Evolutionary conservation across 106 monocot species (phyloP).

Genomic region (Amphibolis antarctica): DNA sequence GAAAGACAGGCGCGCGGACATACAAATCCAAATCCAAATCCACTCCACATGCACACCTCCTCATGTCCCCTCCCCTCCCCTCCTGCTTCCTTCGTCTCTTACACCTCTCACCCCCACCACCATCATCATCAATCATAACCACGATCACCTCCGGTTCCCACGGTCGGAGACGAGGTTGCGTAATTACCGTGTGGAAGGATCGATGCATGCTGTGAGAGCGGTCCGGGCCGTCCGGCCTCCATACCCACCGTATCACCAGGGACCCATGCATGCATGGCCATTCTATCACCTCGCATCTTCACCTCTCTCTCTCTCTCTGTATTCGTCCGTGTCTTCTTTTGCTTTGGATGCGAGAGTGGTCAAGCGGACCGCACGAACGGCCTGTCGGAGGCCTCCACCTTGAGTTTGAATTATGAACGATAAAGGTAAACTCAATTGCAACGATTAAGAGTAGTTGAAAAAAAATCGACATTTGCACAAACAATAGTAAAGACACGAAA

Average conservation of each 20-base stretch:
- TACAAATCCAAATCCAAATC: too few relatives aligned
- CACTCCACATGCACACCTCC: conserved; percentile 3
- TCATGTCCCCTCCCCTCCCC: conserved; percentile 21
- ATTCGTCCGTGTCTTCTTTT: neutral
- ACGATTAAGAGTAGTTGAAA: too few relatives aligned
- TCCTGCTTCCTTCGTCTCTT: conserved; percentile 29
- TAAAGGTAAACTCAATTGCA: too few relatives aligned
- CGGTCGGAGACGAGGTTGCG: neutral
- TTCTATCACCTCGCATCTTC: too few relatives aligned
- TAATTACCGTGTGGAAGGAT: neutral
- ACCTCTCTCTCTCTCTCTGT: conserved; percentile 3
- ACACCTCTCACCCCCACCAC: conserved; percentile 4
- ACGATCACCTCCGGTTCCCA: too few relatives aligned
- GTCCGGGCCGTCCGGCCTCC: neutral
- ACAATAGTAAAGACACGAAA: too few relatives aligned
- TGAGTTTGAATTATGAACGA: conserved; percentile 1
- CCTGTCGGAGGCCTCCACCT: conserved; percentile 43
- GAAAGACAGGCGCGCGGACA: too few relatives aligned
- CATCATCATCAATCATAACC: neutral
- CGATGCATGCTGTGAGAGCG: neutral
- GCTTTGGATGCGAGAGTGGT: conserved; percentile 10
- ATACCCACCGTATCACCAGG: neutral
- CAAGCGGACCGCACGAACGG: conserved; percentile 51
- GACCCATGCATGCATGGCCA: neutral
- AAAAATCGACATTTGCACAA: too few relatives aligned